phyloP scores from a whole-genome alignment of 768 basidiomycete genomes.

The Calocera cornea region DNA sequence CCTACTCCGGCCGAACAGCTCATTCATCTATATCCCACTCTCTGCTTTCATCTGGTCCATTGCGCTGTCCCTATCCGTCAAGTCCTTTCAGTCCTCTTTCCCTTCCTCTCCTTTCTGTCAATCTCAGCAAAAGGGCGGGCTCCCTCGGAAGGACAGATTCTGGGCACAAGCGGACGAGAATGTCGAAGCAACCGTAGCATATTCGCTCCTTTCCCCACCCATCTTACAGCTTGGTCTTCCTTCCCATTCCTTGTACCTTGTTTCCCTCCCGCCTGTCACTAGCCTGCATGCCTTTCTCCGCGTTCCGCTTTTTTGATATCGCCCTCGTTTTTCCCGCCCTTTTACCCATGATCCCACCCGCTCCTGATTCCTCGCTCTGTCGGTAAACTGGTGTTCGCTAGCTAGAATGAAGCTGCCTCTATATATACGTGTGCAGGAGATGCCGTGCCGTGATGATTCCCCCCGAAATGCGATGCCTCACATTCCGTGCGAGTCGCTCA shows the following conservation, averaged over 20 bases:
- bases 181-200: neutral
- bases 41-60: neutral
- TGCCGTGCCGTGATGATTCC: neutral
- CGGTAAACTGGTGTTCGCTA: slow-evolving; percentile 4
- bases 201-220: neutral
- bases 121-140: neutral
- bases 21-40: neutral
- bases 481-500: neutral
- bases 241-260: slow-evolving; percentile 6
- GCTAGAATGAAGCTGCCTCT: slow-evolving; percentile 6
- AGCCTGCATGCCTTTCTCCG: neutral
- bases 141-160: neutral
- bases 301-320: neutral
- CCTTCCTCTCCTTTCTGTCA: slow-evolving; percentile 19
- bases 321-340: neutral
- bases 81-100: slow-evolving; percentile 25
- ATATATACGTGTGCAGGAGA: neutral
- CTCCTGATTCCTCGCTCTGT: neutral
- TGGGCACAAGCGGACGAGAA: neutral
- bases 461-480: neutral
- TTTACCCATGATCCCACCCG: neutral
- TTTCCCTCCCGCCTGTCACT: neutral
- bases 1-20: neutral
- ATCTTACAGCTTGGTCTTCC: slow-evolving; percentile 23
- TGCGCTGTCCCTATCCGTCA: slow-evolving; percentile 4